A percentile compares a stretch with the other conserved stretches of the same genome.
phyloP scores from a whole-genome alignment of 1,284 basidiomycete genomes.

The Caloboletus firmus region DNA sequence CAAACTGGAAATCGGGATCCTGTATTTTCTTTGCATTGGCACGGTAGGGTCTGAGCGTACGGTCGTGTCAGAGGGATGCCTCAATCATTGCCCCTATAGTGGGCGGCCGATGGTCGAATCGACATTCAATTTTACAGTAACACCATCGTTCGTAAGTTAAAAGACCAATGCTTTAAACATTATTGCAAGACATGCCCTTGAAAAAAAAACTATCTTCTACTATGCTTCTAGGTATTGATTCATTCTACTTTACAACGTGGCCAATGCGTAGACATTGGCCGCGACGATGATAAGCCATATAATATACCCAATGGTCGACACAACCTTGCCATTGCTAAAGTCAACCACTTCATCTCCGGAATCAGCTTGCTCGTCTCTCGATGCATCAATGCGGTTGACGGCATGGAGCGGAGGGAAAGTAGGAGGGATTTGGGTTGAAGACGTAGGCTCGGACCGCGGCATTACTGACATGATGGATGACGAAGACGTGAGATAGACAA shows the following conservation, averaged over 20 bases:
- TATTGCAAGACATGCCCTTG: background rate
- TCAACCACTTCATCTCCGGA: slow-evolving; percentile 40
- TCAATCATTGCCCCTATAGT: too few species aligned
- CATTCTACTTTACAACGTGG: slow-evolving; percentile 41
- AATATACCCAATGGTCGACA: slow-evolving; percentile 53
- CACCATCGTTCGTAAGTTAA: too few species aligned
- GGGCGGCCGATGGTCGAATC: too few species aligned
- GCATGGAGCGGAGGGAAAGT: background rate
- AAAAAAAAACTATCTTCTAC: background rate
- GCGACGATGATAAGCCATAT: slow-evolving; percentile 65
- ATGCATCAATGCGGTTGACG: background rate
- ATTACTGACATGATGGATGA: slow-evolving; percentile 68
- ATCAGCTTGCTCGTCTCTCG: background rate
- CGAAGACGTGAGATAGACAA: slow-evolving; percentile 74
- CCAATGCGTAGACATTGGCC: slow-evolving; percentile 69
- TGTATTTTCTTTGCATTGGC: slow-evolving; percentile 98
- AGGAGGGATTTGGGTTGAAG: background rate
- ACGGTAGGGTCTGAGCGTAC: slow-evolving; percentile 95
- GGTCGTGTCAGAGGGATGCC: slow-evolving; percentile 90
- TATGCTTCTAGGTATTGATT: background rate
- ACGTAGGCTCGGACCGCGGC: background rate
- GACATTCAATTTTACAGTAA: too few species aligned
- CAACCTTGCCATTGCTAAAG: slow-evolving; percentile 62
- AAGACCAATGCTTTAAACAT: too few species aligned
- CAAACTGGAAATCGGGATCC: slow-evolving; percentile 96